phyloP scores from a whole-genome alignment of 2,329 filamentous ascomycete species.

The Aureobasidium sp. region DNA sequence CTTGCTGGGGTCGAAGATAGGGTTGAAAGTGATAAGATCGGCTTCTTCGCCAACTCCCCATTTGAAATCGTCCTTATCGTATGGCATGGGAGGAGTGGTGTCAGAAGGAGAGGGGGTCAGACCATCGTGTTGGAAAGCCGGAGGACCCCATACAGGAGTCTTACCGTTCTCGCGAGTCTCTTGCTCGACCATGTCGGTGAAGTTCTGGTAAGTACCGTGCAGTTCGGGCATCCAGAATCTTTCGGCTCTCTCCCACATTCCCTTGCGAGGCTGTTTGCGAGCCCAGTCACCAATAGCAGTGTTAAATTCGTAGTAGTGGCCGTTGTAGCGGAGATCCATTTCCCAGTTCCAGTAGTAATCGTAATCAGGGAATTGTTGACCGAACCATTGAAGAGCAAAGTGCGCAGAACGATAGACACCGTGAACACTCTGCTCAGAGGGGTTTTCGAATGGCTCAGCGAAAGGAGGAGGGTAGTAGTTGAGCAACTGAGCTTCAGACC shows the following conservation, averaged over 20 bases:
- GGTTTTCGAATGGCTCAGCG: conserved; percentile 61
- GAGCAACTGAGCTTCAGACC: conserved; percentile 91
- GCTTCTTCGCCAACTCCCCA: conserved; percentile 73
- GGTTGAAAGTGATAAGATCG: conserved; percentile 64
- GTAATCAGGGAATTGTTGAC: conserved; percentile 42
- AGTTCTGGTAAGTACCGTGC: conserved; percentile 61
- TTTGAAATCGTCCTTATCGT: conserved; percentile 56
- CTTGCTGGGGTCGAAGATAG: conserved; percentile 66
- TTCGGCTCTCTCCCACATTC: conserved; percentile 65
- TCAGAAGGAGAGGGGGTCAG: conserved; percentile 54
- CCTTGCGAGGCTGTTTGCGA: conserved; percentile 59
- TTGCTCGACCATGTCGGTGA: conserved; percentile 55
- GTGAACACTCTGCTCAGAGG: conserved; percentile 61
- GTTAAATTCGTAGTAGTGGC: conserved; percentile 76
- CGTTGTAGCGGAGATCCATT: conserved; percentile 72
- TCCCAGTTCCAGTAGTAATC: conserved; percentile 75
- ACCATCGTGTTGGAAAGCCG: conserved; percentile 36
- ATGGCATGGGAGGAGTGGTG: conserved; percentile 52
- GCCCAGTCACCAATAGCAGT: conserved; percentile 57
- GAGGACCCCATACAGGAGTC: conserved; percentile 58
- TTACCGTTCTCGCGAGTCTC: conserved; percentile 42
- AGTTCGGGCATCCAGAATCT: conserved; percentile 63
- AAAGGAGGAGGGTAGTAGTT: conserved; percentile 82
- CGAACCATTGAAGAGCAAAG: conserved; percentile 44
- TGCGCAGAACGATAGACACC: conserved; percentile 69